Conservation (phyloP, 2,329 filamentous ascomycete genomes). For the Xylaria sp. region DNA sequence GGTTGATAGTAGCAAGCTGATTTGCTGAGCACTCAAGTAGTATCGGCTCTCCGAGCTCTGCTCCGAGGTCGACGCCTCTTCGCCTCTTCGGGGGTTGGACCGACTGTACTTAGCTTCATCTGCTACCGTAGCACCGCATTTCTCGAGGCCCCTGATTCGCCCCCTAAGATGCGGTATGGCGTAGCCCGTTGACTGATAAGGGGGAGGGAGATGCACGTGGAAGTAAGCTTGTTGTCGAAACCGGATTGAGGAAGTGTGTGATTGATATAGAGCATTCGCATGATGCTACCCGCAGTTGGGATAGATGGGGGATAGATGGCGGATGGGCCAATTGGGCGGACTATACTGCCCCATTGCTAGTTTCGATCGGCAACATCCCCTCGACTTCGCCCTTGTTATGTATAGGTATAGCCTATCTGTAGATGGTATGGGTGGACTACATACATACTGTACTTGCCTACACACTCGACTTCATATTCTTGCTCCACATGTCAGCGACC, state of each 20-base stretch:
- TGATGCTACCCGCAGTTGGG: constrained; percentile 5
- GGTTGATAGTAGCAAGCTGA: constrained; percentile 14
- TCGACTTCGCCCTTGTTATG: constrained; percentile 5
- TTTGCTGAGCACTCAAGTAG: constrained; percentile 17
- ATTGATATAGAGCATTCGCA: constrained; percentile 4
- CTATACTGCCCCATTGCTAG: constrained; percentile 8
- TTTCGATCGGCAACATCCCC: constrained; percentile 14
- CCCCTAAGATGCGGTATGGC: constrained; percentile 16
- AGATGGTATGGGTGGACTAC: not conserved
- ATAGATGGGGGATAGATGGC: not conserved
- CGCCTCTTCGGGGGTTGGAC: constrained; percentile 2
- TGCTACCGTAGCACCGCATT: constrained; percentile 17
- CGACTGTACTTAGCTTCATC: constrained; percentile 14
- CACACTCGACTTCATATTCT: constrained; percentile 1
- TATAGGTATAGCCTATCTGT: constrained; percentile 2
- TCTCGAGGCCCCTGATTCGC: not conserved
- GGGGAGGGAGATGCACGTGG: constrained; percentile 12
- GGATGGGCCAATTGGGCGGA: not conserved
- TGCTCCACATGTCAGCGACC: constrained; percentile 9
- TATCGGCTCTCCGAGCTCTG: not conserved
- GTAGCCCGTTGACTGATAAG: constrained; percentile 14
- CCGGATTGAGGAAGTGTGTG: constrained; percentile 6
- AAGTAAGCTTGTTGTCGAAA: constrained; percentile 7
- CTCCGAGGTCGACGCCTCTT: constrained; percentile 25
- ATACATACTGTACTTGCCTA: no score